These are phyloP conservation scores for Aspergillus phoenicis DNA, from an alignment of 2,329 filamentous ascomycete genomes.

Conservation along the genomic window DNA sequence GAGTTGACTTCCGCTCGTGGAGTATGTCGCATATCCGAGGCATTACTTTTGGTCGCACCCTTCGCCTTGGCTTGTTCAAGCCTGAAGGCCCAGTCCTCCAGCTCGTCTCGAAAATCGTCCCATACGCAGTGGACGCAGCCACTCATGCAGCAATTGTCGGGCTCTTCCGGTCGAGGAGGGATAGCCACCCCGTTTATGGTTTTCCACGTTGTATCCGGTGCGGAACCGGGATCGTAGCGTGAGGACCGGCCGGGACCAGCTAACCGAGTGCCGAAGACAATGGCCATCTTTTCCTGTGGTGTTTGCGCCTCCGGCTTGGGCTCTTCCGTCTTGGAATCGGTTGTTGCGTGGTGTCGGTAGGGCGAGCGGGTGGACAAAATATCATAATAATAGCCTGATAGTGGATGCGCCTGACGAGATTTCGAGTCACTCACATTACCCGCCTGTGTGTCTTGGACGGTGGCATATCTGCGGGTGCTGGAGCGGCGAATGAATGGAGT, in stretches of 20 bases:
- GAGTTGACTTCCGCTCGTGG: constrained; percentile 49
- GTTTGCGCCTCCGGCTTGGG: constrained; percentile 28
- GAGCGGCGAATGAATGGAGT: constrained; percentile 25
- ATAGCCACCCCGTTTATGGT: constrained; percentile 76
- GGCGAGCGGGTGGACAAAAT: constrained; percentile 39
- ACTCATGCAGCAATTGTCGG: constrained; percentile 99
- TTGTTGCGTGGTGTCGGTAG: constrained; percentile 23
- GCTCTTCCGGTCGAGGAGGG: constrained; percentile 82
- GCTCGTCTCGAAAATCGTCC: constrained; percentile 86
- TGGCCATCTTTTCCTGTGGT: constrained; percentile 56
- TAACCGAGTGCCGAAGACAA: constrained; percentile 81
- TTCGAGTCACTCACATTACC: constrained; percentile 12
- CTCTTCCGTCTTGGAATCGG: constrained; percentile 20
- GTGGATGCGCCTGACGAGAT: constrained; percentile 40
- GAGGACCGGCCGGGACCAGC: constrained; percentile 70
- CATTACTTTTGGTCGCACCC: constrained; percentile 27
- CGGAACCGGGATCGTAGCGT: constrained; percentile 56
- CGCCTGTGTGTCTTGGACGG: constrained; percentile 13
- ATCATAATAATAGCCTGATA: constrained; percentile 50
- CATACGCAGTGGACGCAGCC: constrained; percentile 98
- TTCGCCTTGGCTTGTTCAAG: constrained; percentile 62
- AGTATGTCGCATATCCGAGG: constrained; percentile 34
- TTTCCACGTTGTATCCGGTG: constrained; percentile 59
- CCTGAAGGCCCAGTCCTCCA: constrained; percentile 81
- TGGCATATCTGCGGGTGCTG: constrained; percentile 20